A percentile compares a stretch with the other conserved stretches of the same genome.
Evolutionary conservation across 805 yeast genomes (phyloP).

Genomic region (Kazachstania martiniae): DNA sequence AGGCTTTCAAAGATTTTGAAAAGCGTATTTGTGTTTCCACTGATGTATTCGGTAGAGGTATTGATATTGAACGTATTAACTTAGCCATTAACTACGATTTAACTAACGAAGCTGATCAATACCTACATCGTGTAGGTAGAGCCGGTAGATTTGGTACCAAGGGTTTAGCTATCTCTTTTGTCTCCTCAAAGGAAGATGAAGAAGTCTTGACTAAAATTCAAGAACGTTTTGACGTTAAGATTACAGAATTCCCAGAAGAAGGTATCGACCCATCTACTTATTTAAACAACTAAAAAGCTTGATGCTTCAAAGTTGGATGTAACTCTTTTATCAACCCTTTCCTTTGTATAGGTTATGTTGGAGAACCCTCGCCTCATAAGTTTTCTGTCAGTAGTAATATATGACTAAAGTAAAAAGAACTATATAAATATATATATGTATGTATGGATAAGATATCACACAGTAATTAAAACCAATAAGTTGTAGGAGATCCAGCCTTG

Average conservation of each 20-base stretch:
- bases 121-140: slow-evolving; percentile 98
- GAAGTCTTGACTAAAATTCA: slow-evolving; percentile 86
- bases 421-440: slow-evolving; percentile 1
- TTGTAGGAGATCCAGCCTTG: too few species aligned
- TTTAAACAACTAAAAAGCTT: slow-evolving; percentile 68
- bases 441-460: background rate
- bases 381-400: too few species aligned
- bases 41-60: slow-evolving; percentile 98
- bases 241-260: slow-evolving; percentile 91
- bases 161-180: slow-evolving; percentile 91
- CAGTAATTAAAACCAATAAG: too few species aligned
- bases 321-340: too few species aligned
- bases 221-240: slow-evolving; percentile 93
- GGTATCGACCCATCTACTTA: slow-evolving; percentile 97
- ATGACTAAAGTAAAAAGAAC: background rate
- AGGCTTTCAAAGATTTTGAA: slow-evolving; percentile 93
- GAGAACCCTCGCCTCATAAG: too few species aligned
- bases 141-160: slow-evolving; percentile 99
- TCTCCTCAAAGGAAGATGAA: slow-evolving; percentile 77
- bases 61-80: slow-evolving; percentile 97
- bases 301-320: background rate
- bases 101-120: slow-evolving; percentile 95
- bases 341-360: too few species aligned
- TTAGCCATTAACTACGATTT: slow-evolving; percentile 95
- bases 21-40: slow-evolving; percentile 98